These are phyloP conservation scores for Ambrosiella xylebori DNA, from an alignment of 2,329 filamentous ascomycete species.

Conservation along the genomic window DNA sequence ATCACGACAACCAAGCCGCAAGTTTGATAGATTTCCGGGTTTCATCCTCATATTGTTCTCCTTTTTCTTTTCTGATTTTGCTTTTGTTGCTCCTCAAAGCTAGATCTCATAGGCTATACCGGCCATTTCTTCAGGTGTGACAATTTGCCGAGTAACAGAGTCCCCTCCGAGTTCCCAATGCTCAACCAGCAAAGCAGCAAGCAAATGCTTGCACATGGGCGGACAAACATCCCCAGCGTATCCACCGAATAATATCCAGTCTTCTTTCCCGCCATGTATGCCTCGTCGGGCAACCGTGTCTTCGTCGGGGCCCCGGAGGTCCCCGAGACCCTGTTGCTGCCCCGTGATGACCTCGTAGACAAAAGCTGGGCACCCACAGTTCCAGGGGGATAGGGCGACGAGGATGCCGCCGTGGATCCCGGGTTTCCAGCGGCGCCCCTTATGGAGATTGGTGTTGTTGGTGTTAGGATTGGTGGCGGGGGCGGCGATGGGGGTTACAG, in stretches of 20 bases:
- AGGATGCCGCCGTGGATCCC: slow-evolving; percentile 34
- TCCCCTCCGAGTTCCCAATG: slow-evolving; percentile 28
- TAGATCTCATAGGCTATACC: slow-evolving; percentile 41
- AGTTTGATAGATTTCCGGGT: background rate
- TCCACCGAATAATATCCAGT: slow-evolving; percentile 29
- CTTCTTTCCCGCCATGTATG: background rate
- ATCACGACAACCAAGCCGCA: background rate
- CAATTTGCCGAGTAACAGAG: slow-evolving; percentile 32
- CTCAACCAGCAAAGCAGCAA: slow-evolving; percentile 65
- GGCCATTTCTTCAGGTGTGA: slow-evolving; percentile 50
- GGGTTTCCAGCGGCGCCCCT: background rate
- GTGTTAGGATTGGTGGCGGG: too few relatives aligned
- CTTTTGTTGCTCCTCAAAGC: background rate
- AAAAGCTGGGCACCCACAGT: slow-evolving; percentile 79
- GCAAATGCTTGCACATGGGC: slow-evolving; percentile 70
- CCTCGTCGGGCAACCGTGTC: background rate
- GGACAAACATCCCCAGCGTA: slow-evolving; percentile 22
- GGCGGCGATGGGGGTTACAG: background rate
- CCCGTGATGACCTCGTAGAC: slow-evolving; percentile 39
- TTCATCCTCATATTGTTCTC: background rate
- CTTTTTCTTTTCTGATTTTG: background rate
- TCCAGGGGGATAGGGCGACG: slow-evolving; percentile 63
- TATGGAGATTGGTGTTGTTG: too few relatives aligned
- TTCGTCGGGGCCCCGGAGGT: background rate
- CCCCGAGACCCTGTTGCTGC: background rate